Conservation (phyloP, 169 alveolate genomes). For the Plasmodium knowlesi region DNA sequence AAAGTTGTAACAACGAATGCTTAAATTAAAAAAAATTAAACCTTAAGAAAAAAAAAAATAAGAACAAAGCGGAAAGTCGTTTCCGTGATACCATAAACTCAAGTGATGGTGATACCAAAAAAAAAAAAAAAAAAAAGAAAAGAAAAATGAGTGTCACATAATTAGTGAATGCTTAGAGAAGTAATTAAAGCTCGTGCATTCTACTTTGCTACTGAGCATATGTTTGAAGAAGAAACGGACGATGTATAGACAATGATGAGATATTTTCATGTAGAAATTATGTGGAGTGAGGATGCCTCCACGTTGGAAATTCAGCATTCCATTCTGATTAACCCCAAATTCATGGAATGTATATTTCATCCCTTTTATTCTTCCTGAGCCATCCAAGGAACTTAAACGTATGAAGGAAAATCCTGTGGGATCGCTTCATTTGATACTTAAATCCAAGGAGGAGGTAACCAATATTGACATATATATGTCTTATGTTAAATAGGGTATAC, state of each 20-base stretch:
- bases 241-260: too few species aligned
- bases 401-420: constrained; percentile 20
- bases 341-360: constrained; percentile 32
- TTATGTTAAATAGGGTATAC: constrained; percentile 45
- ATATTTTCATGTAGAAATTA: neutral
- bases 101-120: neutral
- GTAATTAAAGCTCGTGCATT: neutral
- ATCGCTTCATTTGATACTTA: constrained; percentile 22
- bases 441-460: constrained; percentile 22
- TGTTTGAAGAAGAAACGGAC: neutral
- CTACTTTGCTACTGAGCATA: neutral
- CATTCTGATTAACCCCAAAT: neutral
- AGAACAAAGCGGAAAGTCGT: neutral
- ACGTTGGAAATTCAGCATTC: neutral
- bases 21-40: neutral
- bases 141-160: neutral
- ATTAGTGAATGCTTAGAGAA: neutral
- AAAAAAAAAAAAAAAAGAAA: neutral
- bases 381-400: constrained; percentile 26
- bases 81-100: neutral
- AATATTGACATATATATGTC: constrained; percentile 67
- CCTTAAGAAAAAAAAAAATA: neutral
- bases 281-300: neutral
- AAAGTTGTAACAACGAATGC: neutral
- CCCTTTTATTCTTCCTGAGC: neutral